Conservation (phyloP, 106 monocot species). For the Allium fistulosum region DNA sequence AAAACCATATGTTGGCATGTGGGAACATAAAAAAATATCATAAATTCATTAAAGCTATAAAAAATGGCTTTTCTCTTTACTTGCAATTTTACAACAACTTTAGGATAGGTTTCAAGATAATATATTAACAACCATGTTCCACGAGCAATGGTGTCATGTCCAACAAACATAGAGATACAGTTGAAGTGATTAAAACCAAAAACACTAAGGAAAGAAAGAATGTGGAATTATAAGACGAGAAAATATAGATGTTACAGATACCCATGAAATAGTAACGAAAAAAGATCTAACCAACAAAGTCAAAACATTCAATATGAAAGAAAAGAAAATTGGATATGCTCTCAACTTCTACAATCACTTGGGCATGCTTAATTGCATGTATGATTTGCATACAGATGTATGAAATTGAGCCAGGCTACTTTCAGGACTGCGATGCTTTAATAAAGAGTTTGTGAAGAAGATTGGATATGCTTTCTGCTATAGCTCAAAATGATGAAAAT, state of each 20-base stretch:
- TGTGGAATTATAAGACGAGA: no score
- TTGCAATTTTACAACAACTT: neutral
- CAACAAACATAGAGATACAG: neutral
- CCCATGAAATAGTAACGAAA: no score
- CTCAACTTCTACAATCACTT: no score
- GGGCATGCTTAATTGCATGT: slow-evolving; percentile 1
- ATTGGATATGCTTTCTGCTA: slow-evolving; percentile 81
- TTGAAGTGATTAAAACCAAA: no score
- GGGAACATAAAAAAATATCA: no score
- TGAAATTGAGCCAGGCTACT: slow-evolving; percentile 75
- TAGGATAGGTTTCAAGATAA: neutral
- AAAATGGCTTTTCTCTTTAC: no score
- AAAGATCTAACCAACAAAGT: no score
- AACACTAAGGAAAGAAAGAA: no score
- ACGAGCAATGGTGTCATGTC: neutral
- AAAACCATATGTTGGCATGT: no score
- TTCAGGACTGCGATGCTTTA: slow-evolving; percentile 76
- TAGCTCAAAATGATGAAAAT: slow-evolving; percentile 55
- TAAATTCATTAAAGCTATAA: no score
- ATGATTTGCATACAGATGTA: slow-evolving; percentile 40
- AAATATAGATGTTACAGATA: no score
- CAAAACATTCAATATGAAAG: no score
- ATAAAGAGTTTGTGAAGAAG: slow-evolving; percentile 66
- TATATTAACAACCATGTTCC: neutral
- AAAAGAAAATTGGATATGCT: neutral